A percentile compares a stretch with the other conserved stretches of the same genome.
Conservation (phyloP, 2,329 filamentous ascomycete genomes). For the Nemania bipapillata region DNA sequence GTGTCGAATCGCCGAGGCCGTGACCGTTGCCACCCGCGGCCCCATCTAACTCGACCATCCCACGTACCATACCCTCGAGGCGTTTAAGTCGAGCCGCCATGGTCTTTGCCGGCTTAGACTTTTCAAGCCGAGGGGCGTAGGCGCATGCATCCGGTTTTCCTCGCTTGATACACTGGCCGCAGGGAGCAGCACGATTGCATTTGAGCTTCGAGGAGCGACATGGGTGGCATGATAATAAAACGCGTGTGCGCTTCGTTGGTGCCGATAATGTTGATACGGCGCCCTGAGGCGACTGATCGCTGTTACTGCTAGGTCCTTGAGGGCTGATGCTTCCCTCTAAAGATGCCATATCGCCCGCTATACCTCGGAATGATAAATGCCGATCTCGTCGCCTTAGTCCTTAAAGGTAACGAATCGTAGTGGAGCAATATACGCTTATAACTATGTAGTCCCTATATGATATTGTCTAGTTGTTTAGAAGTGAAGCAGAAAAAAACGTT, state of each 20-base stretch:
- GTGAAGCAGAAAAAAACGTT: not conserved
- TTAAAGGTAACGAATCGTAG: not conserved
- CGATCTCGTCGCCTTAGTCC: not conserved
- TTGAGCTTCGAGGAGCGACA: conserved; percentile 67
- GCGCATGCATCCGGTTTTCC: conserved; percentile 58
- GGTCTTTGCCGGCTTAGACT: conserved; percentile 57
- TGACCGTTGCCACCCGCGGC: not conserved
- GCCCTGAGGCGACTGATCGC: conserved; percentile 12
- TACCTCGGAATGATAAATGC: not conserved
- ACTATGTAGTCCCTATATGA: not conserved
- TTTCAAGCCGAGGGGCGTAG: conserved; percentile 61
- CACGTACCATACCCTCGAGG: conserved; percentile 68
- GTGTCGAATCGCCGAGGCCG: conserved; percentile 35
- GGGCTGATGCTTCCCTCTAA: conserved; percentile 11
- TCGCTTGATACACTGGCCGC: conserved; percentile 64
- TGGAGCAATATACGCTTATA: not conserved
- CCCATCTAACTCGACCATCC: conserved; percentile 61
- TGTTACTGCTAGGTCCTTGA: conserved; percentile 18
- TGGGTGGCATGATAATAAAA: conserved; percentile 64
- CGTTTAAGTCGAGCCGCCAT: conserved; percentile 66
- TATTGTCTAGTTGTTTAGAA: not conserved
- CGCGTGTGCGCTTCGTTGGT: conserved; percentile 58
- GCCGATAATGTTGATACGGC: conserved; percentile 3
- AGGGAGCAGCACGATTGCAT: conserved; percentile 65
- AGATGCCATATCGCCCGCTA: conserved; percentile 8